Base-by-base conservation (phyloP, 805 yeast species). In the Candida arabinofermentans region DNA sequence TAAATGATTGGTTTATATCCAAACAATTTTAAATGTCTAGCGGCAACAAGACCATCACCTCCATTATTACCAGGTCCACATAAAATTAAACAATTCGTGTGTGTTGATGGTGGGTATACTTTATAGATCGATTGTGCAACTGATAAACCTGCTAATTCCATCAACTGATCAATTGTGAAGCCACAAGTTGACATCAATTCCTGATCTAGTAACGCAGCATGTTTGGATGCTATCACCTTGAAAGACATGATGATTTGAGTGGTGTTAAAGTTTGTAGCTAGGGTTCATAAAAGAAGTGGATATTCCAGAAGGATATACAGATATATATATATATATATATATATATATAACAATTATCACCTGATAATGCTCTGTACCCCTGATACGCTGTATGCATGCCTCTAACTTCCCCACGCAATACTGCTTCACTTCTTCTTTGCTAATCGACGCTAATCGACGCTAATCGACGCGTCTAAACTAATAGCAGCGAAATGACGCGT, bases 21-120 rank as follows among this genome's bases (percentile, higher is more conserved):
- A 71, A 93, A 79, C 10, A 89, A 65, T 50, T 78, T 77, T 48
- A 93, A 67, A 59, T 93, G 99, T 33, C 99, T 72, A 1, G 97
- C 96, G 23, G 96, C 95, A 2, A 93, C 99, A 12, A 93, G 67
- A 0, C 98, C 99, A 64, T 93, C 99, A 2, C 98, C 99, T 2
- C 96, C 91, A 57, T 93, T 93, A 57, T 93, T 93, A 1, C 99
- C 99, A 0, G 98, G 98, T 0, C 99, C 99, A 9, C 83, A 88
- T 5, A 93, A 68, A 1, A 93, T 74, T 32, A 90, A 65, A 1
- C 89, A 81, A 9, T 62, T 66, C 29, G 67, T 62, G 21, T 21
- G n/a, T 8, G 16, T 13, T 3, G 41, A 19, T 1, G 80, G 80
- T 2, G 95, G 95, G 50, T 75, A 86, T 27, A 80, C 71, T 37